phyloP scores from a whole-genome alignment of 148 eudicot species.

The Fallopia convolvulus region DNA sequence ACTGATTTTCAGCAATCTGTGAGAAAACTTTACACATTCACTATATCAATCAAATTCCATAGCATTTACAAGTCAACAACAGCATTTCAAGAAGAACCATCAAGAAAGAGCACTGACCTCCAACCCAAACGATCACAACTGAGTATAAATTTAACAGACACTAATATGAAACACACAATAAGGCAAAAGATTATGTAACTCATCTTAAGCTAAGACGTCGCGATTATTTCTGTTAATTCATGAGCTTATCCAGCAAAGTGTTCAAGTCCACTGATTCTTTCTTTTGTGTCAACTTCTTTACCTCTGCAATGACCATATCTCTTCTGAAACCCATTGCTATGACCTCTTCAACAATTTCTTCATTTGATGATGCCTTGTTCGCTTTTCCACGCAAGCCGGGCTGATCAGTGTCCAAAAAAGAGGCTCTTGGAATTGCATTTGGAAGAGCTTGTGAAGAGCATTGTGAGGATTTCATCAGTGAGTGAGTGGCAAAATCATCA shows the following conservation, averaged over 20 bases:
- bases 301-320: neutral
- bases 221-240: neutral
- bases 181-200: neutral
- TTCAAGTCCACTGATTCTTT: neutral
- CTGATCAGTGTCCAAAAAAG: neutral
- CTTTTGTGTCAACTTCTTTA: neutral
- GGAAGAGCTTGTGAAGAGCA: neutral
- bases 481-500: neutral
- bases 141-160: neutral
- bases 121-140: neutral
- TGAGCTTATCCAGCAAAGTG: conserved; percentile 6
- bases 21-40: neutral
- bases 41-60: neutral
- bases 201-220: neutral
- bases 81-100: neutral
- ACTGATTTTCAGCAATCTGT: neutral
- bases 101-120: neutral
- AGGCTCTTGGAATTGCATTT: neutral
- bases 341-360: conserved; percentile 5
- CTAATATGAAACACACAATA: neutral
- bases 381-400: neutral
- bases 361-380: neutral
- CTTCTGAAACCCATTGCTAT: conserved; percentile 8
- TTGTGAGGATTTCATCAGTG: neutral
- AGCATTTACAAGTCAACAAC: neutral